Evolutionary conservation across 352 stramenopile genomes (phyloP).

Genomic region (Phytophthora quininea): DNA sequence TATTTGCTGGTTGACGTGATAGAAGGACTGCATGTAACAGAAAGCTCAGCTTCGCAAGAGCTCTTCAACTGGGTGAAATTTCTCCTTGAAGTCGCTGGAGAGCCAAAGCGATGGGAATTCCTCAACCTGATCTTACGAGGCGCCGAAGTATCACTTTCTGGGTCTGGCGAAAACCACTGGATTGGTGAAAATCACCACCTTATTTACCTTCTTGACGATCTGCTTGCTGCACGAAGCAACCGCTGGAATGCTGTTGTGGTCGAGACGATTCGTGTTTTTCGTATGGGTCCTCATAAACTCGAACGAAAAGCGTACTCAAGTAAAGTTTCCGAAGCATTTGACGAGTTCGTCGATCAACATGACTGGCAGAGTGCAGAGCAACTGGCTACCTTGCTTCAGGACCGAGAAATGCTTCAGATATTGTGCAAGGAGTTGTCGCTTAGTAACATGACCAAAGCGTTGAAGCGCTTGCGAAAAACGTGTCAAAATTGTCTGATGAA

Average conservation of each 20-base stretch:
- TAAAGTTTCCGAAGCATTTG: constrained; percentile 29
- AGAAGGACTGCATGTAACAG: constrained; percentile 20
- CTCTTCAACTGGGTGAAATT: constrained; percentile 27
- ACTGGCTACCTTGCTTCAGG: constrained; percentile 27
- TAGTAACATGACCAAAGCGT: constrained; percentile 54
- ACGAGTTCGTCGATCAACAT: constrained; percentile 35
- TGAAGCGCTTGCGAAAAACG: constrained; percentile 53
- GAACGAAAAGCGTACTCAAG: constrained; percentile 5
- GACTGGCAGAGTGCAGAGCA: constrained; percentile 62
- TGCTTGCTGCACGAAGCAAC: constrained; percentile 30
- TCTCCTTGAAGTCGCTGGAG: constrained; percentile 29
- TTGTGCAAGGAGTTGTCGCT: constrained; percentile 39
- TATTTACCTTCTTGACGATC: constrained; percentile 24
- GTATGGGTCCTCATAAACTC: constrained; percentile 3
- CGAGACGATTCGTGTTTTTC: constrained; percentile 53
- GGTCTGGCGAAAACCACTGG: constrained; percentile 4
- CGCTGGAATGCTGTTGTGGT: constrained; percentile 60
- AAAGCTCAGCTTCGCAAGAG: not conserved
- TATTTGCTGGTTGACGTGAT: constrained; percentile 70
- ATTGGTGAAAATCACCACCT: constrained; percentile 5
- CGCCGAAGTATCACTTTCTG: constrained; percentile 28
- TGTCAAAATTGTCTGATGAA: not conserved
- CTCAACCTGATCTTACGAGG: constrained; percentile 51
- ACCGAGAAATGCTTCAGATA: constrained; percentile 34
- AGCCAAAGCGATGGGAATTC: constrained; percentile 46